Conservation (phyloP, 2,329 filamentous ascomycete species). For the Aspergillus brunneoviolaceus region DNA sequence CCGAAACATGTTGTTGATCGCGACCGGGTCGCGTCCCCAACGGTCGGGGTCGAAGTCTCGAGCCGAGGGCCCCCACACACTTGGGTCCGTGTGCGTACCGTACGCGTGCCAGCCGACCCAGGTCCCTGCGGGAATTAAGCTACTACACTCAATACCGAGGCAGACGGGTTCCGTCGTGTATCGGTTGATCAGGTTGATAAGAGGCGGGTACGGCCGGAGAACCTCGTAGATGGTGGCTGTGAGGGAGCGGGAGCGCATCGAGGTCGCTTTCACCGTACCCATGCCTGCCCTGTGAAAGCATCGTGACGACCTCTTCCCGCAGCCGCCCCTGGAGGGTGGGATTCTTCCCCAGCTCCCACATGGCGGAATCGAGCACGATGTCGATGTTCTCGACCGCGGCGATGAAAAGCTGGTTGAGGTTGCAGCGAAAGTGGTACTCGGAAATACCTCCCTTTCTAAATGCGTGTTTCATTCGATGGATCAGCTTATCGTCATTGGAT, state of each 20-base stretch:
- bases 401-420: not conserved
- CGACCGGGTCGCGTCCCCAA: conserved; percentile 27
- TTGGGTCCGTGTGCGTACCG: conserved; percentile 40
- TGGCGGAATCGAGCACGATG: not conserved
- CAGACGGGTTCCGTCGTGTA: conserved; percentile 31
- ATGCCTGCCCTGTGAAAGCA: too few relatives aligned
- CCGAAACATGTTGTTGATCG: not conserved
- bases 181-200: conserved; percentile 52
- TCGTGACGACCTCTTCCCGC: not conserved
- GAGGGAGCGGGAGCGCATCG: not conserved
- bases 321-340: not conserved
- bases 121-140: conserved; percentile 33
- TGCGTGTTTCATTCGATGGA: not conserved
- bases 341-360: not conserved
- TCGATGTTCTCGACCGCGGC: conserved; percentile 1
- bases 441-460: conserved; percentile 6
- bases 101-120: conserved; percentile 46
- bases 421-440: conserved; percentile 1
- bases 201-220: conserved; percentile 51
- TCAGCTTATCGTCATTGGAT: not conserved
- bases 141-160: conserved; percentile 27
- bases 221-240: conserved; percentile 40
- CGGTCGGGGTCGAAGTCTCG: conserved; percentile 37
- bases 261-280: not conserved
- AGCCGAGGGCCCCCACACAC: conserved; percentile 33